These are phyloP conservation scores for Epichloe uncinata DNA, from an alignment of 2,329 filamentous ascomycete species.

Conservation along the genomic window DNA sequence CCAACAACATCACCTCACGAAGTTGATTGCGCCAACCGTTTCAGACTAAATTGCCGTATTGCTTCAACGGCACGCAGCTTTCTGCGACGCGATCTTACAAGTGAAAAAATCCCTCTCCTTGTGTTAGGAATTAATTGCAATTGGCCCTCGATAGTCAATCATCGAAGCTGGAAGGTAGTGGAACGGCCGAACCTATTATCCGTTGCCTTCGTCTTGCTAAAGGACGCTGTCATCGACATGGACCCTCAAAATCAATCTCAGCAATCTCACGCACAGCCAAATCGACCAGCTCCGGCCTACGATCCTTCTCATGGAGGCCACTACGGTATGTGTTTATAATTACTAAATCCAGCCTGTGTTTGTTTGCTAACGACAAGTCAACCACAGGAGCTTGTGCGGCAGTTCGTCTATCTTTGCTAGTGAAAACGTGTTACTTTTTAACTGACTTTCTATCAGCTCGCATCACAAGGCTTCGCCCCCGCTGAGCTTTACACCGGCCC, in stretches of 20 bases:
- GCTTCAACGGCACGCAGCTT: not conserved
- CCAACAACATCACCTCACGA: not conserved
- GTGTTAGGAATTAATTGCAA: not conserved
- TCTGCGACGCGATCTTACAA: not conserved
- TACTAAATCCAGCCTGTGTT: not conserved
- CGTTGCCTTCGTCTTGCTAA: not conserved
- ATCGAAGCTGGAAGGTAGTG: not conserved
- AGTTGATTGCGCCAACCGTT: not conserved
- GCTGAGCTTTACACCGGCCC: constrained; percentile 86
- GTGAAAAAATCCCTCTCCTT: too few relatives aligned
- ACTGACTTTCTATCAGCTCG: constrained; percentile 46
- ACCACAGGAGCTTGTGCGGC: constrained; percentile 32
- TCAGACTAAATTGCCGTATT: not conserved
- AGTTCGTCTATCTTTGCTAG: constrained; percentile 17
- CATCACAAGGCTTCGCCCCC: constrained; percentile 77
- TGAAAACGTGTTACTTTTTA: not conserved
- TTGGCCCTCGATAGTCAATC: not conserved
- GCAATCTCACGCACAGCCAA: constrained; percentile 42
- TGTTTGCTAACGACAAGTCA: constrained; percentile 9
- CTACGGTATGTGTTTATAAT: constrained; percentile 46
- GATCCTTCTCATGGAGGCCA: constrained; percentile 63
- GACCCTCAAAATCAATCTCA: constrained; percentile 32
- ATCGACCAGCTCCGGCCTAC: constrained; percentile 52
- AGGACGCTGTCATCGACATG: constrained; percentile 15
- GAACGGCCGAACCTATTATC: not conserved